phyloP scores from a whole-genome alignment of 495 filamentous ascomycete genomes.

The Xylaria sp. region DNA sequence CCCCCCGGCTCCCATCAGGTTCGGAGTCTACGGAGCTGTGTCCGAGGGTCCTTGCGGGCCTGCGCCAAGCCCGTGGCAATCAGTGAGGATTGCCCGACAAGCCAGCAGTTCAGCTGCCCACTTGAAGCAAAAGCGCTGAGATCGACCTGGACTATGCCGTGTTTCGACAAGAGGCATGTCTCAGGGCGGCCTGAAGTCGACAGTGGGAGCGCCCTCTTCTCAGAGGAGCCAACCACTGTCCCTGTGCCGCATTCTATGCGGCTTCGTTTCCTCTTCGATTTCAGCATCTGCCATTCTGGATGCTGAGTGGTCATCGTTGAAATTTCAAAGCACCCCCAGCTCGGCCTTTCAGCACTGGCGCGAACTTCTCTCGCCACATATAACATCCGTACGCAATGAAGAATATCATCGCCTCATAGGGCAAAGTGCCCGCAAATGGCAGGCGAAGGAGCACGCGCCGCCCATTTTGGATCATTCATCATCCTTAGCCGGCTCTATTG shows the following conservation, averaged over 20 bases:
- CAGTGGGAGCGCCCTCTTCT: not conserved
- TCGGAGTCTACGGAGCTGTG: conserved; percentile 22
- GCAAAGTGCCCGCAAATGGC: not conserved
- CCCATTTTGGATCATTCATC: not conserved
- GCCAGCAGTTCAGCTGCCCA: conserved; percentile 25
- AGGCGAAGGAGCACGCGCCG: not conserved
- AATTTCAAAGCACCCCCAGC: not conserved
- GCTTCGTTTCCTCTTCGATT: conserved; percentile 5
- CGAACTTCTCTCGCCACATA: conserved; percentile 1
- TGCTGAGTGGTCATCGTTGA: not conserved
- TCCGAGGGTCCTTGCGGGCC: conserved; percentile 7
- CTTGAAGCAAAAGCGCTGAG: conserved; percentile 7
- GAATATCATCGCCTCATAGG: not conserved
- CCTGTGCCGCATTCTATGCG: not conserved
- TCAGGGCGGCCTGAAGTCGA: conserved; percentile 10
- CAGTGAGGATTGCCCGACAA: conserved; percentile 22
- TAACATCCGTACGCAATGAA: not conserved
- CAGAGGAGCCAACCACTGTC: not conserved
- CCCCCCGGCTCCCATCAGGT: not conserved
- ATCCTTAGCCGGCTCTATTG: not conserved
- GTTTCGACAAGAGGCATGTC: conserved; percentile 20
- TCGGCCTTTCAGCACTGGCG: not conserved
- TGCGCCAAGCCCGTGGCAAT: conserved; percentile 23
- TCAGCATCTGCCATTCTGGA: not conserved
- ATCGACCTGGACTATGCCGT: conserved; percentile 24